Evolutionary conservation across 345 rosid species (phyloP).

Genomic region (Populus ilicifolia): DNA sequence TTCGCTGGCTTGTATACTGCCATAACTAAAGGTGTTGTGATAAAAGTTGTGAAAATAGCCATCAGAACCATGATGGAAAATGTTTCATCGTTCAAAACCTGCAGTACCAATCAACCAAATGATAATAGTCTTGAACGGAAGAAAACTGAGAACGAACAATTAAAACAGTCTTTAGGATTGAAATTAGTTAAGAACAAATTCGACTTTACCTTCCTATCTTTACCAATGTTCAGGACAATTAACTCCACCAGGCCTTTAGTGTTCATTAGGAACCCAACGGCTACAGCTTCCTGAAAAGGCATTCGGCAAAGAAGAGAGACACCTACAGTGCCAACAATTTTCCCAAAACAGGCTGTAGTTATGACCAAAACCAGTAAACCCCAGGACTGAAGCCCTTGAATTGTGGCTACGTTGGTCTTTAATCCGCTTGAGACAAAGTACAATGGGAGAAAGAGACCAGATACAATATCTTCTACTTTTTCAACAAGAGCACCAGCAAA

Average conservation of each 20-base stretch:
- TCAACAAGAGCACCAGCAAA: slow-evolving; percentile 63
- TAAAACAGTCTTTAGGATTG: not conserved
- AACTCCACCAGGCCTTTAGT: slow-evolving; percentile 87
- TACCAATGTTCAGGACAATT: slow-evolving; percentile 79
- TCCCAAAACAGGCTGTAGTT: slow-evolving; percentile 63
- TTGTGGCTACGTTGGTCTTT: slow-evolving; percentile 65
- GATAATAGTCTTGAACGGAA: not conserved
- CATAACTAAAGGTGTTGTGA: slow-evolving; percentile 67
- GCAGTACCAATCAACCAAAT: slow-evolving; percentile 7
- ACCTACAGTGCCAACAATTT: slow-evolving; percentile 55
- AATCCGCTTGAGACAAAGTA: slow-evolving; percentile 81
- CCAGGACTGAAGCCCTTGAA: slow-evolving; percentile 62
- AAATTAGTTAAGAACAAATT: not conserved
- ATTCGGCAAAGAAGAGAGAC: slow-evolving; percentile 50
- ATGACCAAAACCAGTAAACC: slow-evolving; percentile 65
- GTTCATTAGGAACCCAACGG: slow-evolving; percentile 73
- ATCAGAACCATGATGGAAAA: slow-evolving; percentile 74
- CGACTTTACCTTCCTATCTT: slow-evolving; percentile 55
- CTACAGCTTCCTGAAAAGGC: slow-evolving; percentile 47
- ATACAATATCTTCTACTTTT: slow-evolving; percentile 75
- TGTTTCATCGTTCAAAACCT: slow-evolving; percentile 79
- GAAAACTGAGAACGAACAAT: not conserved
- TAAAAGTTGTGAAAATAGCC: slow-evolving; percentile 78
- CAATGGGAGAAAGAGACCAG: slow-evolving; percentile 66
- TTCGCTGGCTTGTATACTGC: slow-evolving; percentile 62